Base-by-base conservation (phyloP, 176 grass and related monocot species). In the Themeda triandra region DNA sequence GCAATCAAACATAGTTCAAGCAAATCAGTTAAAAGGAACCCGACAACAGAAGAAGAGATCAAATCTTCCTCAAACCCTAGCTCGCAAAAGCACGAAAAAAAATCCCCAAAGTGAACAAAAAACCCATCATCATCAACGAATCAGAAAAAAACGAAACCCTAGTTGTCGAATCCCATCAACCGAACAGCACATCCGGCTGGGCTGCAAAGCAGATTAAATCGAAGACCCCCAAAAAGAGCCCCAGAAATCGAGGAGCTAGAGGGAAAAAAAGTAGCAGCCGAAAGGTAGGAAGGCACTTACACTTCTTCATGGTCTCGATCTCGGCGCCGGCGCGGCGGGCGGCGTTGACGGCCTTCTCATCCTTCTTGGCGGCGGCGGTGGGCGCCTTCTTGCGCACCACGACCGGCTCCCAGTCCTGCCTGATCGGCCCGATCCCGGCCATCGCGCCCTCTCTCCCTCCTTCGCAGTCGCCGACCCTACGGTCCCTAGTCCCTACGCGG, bases 321-420 rank as follows among this genome's bases (percentile, higher is more conserved):
- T 95, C 93, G 4, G 93, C 90, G 80, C 93, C 93, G 49, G 85
- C 67, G 90, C 93, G 90, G 58, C 93, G 93, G 64, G 90, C 93
- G 59, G 90, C 90, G 87, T 95, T 95, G 85, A 95, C 90, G 76
- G 88, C 90, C 82, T 92, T 95, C 80, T 90, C 93, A 69, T 95
- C 93, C 90, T 95, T 95, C 90, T 95, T 95, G 76, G 90, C 82
- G 59, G 85, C 88, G 48, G 88, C 70, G 19, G 51, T 95, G 4
- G 88, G 88, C 13, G 90, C 88, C 93, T 90, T 95, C 93, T 95
- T 95, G 40, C 88, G 90, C 90, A 95, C 79, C 80, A 95, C 93
- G 23, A 95, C 86, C 11, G 90, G 93, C 82, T 95, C 93, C 90
- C 90, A 95, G 60, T 95, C 93, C 93, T 95, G 93, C 85, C 85